Evolutionary conservation across 2,329 filamentous ascomycete genomes (phyloP).

Genomic region (Aplosporella prunicola): DNA sequence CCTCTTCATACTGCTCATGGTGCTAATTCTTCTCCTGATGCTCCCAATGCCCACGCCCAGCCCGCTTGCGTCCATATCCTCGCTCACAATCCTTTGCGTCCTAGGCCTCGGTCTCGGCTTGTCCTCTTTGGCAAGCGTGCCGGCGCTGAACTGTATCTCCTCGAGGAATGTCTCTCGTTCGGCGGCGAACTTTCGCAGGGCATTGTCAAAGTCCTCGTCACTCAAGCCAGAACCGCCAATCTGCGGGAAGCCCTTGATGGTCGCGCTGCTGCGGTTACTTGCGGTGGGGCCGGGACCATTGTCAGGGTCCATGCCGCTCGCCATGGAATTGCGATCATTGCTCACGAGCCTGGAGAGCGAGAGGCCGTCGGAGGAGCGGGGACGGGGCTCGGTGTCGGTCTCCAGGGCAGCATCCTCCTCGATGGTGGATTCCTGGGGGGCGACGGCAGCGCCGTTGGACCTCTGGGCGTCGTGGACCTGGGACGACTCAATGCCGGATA

Average conservation of each 20-base stretch:
- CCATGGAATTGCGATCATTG: slow-evolving; percentile 43
- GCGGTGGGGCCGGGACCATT: slow-evolving; percentile 34
- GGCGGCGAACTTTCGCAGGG: slow-evolving; percentile 87
- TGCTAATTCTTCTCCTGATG: slow-evolving; percentile 85
- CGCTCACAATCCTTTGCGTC: slow-evolving; percentile 70
- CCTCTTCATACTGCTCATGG: slow-evolving; percentile 91
- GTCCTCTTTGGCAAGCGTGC: slow-evolving; percentile 50
- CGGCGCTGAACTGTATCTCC: slow-evolving; percentile 79
- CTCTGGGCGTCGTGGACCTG: slow-evolving; percentile 41
- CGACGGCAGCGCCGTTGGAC: slow-evolving; percentile 21
- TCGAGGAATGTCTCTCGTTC: slow-evolving; percentile 90
- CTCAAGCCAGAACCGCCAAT: slow-evolving; percentile 37
- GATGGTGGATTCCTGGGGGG: slow-evolving; percentile 46
- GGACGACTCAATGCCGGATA: slow-evolving; percentile 44
- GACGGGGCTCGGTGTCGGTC: slow-evolving; percentile 31
- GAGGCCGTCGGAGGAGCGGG: slow-evolving; percentile 35
- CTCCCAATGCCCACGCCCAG: slow-evolving; percentile 63
- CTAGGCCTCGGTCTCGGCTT: slow-evolving; percentile 61
- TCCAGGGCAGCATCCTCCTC: slow-evolving; percentile 51
- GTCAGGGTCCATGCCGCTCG: slow-evolving; percentile 37
- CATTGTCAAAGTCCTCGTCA: slow-evolving; percentile 89
- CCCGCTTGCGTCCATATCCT: slow-evolving; percentile 49
- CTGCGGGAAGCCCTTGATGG: slow-evolving; percentile 42
- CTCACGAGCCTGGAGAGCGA: slow-evolving; percentile 32
- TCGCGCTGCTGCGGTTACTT: slow-evolving; percentile 57